These are phyloP conservation scores for Trichoderma erinaceum DNA, from an alignment of 495 filamentous ascomycete genomes.

Conservation along the genomic window DNA sequence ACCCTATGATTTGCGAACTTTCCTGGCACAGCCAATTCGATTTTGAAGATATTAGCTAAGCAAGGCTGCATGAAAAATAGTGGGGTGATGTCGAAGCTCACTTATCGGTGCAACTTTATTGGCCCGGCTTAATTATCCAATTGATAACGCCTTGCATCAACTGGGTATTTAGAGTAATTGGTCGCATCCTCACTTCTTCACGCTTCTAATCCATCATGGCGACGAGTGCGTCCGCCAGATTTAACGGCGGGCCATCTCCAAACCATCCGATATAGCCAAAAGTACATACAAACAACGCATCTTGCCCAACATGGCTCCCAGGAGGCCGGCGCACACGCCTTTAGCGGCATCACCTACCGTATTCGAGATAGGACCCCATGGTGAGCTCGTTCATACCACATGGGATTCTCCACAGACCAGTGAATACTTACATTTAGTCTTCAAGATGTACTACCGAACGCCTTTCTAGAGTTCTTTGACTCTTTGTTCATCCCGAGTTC, in stretches of 20 bases:
- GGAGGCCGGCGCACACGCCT: neutral
- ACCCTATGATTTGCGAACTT: neutral
- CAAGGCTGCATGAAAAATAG: neutral
- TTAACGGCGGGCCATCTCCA: neutral
- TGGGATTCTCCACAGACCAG: neutral
- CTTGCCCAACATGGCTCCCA: neutral
- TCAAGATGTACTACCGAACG: neutral
- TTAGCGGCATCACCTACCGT: neutral
- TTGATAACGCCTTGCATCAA: neutral
- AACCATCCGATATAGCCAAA: neutral
- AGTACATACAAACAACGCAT: neutral
- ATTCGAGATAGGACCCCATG: neutral
- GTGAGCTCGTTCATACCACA: neutral
- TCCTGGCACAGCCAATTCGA: neutral
- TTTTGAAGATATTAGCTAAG: conserved; percentile 13
- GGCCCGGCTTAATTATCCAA: neutral
- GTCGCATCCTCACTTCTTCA: conserved; percentile 2
- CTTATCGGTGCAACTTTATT: neutral
- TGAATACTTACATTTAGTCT: neutral
- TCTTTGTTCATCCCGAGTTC: neutral
- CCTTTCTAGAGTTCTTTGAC: neutral
- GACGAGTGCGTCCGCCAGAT: neutral
- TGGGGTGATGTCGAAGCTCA: neutral
- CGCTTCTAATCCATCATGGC: neutral
- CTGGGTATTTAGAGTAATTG: neutral